Percentiles rank a stretch among this genome's conserved stretches.
Conservation (phyloP, 2,329 filamentous ascomycete genomes). For the Lasiodiplodia theobromae region DNA sequence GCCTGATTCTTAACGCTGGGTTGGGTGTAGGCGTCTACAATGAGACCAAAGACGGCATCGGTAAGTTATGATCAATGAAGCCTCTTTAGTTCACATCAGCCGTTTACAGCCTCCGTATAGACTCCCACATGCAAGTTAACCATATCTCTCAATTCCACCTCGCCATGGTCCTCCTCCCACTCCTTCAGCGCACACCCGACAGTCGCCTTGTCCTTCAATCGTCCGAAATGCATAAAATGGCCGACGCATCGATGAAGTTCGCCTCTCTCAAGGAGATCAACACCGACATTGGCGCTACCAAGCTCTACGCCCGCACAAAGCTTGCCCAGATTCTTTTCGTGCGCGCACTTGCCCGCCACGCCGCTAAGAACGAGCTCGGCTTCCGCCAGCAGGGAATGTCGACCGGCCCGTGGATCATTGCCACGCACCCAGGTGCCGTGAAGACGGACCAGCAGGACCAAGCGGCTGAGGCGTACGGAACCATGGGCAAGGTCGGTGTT, state of each 20-base stretch:
- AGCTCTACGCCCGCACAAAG: conserved; percentile 59
- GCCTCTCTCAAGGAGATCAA: conserved; percentile 57
- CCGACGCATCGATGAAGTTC: conserved; percentile 48
- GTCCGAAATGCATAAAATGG: conserved; percentile 55
- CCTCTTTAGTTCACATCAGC: not conserved
- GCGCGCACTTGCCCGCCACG: conserved; percentile 50
- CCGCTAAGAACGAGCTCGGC: conserved; percentile 48
- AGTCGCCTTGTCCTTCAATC: conserved; percentile 59
- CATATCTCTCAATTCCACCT: conserved; percentile 59
- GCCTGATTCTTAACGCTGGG: conserved; percentile 58
- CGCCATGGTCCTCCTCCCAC: conserved; percentile 54
- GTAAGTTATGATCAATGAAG: not conserved
- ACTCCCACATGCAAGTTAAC: conserved; percentile 60
- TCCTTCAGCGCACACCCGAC: conserved; percentile 47
- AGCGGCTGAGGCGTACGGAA: conserved; percentile 59
- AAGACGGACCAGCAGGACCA: conserved; percentile 58
- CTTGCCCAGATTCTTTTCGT: conserved; percentile 58
- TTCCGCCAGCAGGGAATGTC: conserved; percentile 33
- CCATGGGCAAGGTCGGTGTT: conserved; percentile 55
- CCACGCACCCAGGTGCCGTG: conserved; percentile 59
- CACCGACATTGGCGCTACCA: conserved; percentile 55
- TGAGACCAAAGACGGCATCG: conserved; percentile 58
- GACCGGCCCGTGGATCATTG: conserved; percentile 54
- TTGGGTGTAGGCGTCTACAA: conserved; percentile 58
- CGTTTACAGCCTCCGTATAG: conserved; percentile 31